Percentiles rank a stretch among this genome's conserved stretches.
phyloP scores from a whole-genome alignment of 2,329 filamentous ascomycete genomes.

The Aspergillus carbonarius region DNA sequence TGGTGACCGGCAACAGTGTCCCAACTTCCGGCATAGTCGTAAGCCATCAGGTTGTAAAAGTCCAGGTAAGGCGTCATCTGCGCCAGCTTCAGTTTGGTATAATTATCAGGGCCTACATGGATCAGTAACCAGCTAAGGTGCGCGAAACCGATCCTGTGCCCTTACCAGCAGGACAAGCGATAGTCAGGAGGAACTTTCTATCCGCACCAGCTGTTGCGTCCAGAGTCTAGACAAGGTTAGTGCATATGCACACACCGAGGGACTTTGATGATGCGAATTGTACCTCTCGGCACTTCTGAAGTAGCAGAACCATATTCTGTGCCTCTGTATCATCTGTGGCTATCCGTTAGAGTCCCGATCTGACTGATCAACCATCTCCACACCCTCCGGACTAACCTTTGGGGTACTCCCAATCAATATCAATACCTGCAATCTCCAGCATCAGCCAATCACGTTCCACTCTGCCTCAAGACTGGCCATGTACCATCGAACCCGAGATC shows the following conservation, averaged over 20 bases:
- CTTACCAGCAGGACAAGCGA: slow-evolving; percentile 49
- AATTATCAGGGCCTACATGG: slow-evolving; percentile 40
- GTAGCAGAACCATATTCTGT: slow-evolving; percentile 43
- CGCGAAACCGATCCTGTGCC: background rate
- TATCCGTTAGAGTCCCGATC: slow-evolving; percentile 13
- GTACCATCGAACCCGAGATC: slow-evolving; percentile 69
- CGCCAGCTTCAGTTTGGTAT: slow-evolving; percentile 42
- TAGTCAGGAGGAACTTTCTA: slow-evolving; percentile 49
- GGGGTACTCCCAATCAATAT: slow-evolving; percentile 52
- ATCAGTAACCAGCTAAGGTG: background rate
- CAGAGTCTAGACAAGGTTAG: slow-evolving; percentile 30
- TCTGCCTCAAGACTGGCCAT: slow-evolving; percentile 1
- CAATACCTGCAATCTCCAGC: slow-evolving; percentile 31
- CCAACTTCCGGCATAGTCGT: slow-evolving; percentile 85
- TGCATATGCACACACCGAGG: background rate
- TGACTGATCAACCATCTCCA: background rate
- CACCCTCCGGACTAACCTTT: slow-evolving; percentile 27
- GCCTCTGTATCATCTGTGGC: slow-evolving; percentile 42
- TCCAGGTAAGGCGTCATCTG: slow-evolving; percentile 51
- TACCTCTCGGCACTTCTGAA: slow-evolving; percentile 45
- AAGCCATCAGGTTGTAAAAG: slow-evolving; percentile 69
- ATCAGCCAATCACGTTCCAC: background rate
- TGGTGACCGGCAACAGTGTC: slow-evolving; percentile 72
- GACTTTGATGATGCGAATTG: background rate
- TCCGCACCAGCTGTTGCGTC: slow-evolving; percentile 40